Evolutionary conservation across 2,329 filamentous ascomycete genomes (phyloP), one percentile per base, ranked within the genome.

Genomic region (Esteya vermicola): DNA sequence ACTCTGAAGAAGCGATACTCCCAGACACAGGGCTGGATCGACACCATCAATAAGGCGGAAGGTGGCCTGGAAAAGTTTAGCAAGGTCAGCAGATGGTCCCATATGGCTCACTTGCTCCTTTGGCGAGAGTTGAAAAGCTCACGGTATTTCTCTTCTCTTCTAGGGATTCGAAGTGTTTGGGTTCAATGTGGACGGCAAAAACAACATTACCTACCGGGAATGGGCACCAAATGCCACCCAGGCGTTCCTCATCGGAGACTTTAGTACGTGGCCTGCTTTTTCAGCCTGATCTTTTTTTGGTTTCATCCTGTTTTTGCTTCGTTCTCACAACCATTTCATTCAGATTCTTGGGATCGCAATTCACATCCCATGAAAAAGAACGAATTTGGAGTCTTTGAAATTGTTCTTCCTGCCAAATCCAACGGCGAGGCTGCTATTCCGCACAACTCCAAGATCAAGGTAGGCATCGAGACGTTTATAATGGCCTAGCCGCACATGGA

Each of bases 391-490:
- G 79, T 93, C 22, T 98, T 89, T 64, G 82, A 93, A 54, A 77
- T 95, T 39, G 73, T 67, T 1, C 51, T 98, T 9, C 82, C 84
- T 10, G 75, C 81, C 35, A 73, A 72, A 43, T 56, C 48, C 26
- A 62, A 85, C 53, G 86, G 88, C 26, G 64, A 81, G 45, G 70
- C 85, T 33, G 79, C 78, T 4, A 94, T 98, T 52, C 72, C 81
- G 36, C 91, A 98, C 63, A 85, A 94, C 50, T 93, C 86, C 51
- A 98, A 95, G 64, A 63, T 98, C 62, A 98, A 98, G 80, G 89
- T 88, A 56, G 19, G 10, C 9, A 28, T n/a, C n/a, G n/a, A n/a
- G n/a, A n/a, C n/a, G n/a, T n/a, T n/a, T n/a, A n/a, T n/a, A n/a
- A n/a, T n/a, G n/a, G n/a, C n/a, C n/a, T n/a, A n/a, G n/a, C n/a